phyloP scores from a whole-genome alignment of 2,329 filamentous ascomycete species.

The Alternaria triticimaculans region DNA sequence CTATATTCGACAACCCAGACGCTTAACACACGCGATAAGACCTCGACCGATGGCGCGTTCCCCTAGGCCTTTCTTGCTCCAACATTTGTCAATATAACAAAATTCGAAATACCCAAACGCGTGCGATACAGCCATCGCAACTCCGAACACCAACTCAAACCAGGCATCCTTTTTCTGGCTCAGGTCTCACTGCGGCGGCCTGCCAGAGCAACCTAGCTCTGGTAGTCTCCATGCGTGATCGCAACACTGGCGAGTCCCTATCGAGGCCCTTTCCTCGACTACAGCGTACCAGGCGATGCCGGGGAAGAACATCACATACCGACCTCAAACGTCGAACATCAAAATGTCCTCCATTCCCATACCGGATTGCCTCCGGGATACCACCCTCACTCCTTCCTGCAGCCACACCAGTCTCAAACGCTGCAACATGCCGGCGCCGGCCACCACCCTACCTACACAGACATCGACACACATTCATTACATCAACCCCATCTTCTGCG shows the following conservation, averaged over 20 bases:
- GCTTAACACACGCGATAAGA: constrained; percentile 50
- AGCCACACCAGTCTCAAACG: constrained; percentile 47
- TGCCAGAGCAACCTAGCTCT: constrained; percentile 59
- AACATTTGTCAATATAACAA: constrained; percentile 53
- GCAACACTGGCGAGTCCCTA: constrained; percentile 58
- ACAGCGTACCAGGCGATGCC: constrained; percentile 53
- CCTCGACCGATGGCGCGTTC: constrained; percentile 46
- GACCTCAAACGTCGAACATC: constrained; percentile 52
- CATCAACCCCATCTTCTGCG: constrained; percentile 45
- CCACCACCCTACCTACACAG: constrained; percentile 48
- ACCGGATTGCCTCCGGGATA: constrained; percentile 43
- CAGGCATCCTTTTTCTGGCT: constrained; percentile 50
- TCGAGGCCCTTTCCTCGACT: constrained; percentile 57
- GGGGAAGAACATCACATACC: constrained; percentile 51
- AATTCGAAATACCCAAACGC: constrained; percentile 48
- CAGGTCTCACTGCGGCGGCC: constrained; percentile 54
- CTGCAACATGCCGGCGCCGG: constrained; percentile 47
- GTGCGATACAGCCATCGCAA: constrained; percentile 49
- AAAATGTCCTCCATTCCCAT: constrained; percentile 50
- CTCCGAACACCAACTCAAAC: constrained; percentile 44
- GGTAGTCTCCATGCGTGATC: constrained; percentile 59
- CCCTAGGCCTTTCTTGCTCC: constrained; percentile 44
- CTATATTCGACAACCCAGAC: constrained; percentile 49
- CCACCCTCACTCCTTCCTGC: constrained; percentile 45
- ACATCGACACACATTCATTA: constrained; percentile 48